phyloP scores from a whole-genome alignment of 352 stramenopile genomes.

The Phytophthora hybrid region DNA sequence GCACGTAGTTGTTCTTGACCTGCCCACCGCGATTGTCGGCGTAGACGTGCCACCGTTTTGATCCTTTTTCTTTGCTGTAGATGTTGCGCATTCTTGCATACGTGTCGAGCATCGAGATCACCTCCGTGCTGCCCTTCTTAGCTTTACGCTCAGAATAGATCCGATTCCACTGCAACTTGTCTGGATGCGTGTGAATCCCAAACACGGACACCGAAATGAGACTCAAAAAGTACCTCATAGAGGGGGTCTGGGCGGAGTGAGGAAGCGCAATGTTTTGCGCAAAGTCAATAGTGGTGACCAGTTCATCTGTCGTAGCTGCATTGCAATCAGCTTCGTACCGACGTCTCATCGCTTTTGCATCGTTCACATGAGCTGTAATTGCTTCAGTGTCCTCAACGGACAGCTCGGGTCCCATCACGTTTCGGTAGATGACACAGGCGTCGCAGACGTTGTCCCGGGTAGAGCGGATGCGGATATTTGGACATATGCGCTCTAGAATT shows the following conservation, averaged over 20 bases:
- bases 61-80: neutral
- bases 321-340: slow-evolving; percentile 10
- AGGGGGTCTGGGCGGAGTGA: slow-evolving; percentile 2
- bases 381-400: slow-evolving; percentile 14
- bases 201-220: slow-evolving; percentile 20
- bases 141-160: slow-evolving; percentile 20
- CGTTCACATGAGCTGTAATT: neutral
- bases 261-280: slow-evolving; percentile 20
- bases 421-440: slow-evolving; percentile 14
- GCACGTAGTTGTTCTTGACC: slow-evolving; percentile 27
- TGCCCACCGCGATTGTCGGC: slow-evolving; percentile 26
- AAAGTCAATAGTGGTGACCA: slow-evolving; percentile 25
- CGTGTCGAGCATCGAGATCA: slow-evolving; percentile 25
- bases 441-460: slow-evolving; percentile 17
- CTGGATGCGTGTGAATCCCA: slow-evolving; percentile 11
- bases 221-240: slow-evolving; percentile 26
- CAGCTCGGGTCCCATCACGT: slow-evolving; percentile 2
- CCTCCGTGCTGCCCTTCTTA: slow-evolving; percentile 22
- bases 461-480: slow-evolving; percentile 14
- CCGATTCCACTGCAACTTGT: slow-evolving; percentile 14
- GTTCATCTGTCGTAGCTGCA: neutral
- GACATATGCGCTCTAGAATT: slow-evolving; percentile 9
- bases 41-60: slow-evolving; percentile 10
- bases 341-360: slow-evolving; percentile 10
- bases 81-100: slow-evolving; percentile 11